A percentile compares a stretch with the other conserved stretches of the same genome.
Conservation (phyloP, 1,284 basidiomycete species). For the Fistulina hepatica region DNA sequence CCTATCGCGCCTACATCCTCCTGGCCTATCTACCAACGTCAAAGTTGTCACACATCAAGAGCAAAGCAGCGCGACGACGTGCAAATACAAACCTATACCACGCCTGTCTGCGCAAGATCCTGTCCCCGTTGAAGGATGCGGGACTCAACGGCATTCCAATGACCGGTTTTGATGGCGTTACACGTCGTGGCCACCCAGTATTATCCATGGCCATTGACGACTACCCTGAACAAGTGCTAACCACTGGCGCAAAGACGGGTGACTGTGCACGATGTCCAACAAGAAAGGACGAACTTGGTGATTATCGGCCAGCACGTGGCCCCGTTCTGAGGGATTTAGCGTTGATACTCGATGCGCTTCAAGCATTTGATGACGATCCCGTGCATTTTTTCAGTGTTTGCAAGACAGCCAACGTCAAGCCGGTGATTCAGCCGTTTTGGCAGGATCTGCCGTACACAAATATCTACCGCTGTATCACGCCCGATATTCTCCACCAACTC, state of each 20-base stretch:
- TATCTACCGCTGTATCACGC: slow-evolving; percentile 19
- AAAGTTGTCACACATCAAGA: slow-evolving; percentile 22
- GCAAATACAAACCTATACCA: slow-evolving; percentile 29
- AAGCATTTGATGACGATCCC: slow-evolving; percentile 9
- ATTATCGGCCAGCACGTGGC: no score
- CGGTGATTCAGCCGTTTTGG: slow-evolving; percentile 21
- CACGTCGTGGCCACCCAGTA: slow-evolving; percentile 17
- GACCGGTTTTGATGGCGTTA: slow-evolving; percentile 13
- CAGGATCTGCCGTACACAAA: slow-evolving; percentile 16
- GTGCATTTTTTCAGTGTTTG: slow-evolving; percentile 12
- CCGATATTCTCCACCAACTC: slow-evolving; percentile 23
- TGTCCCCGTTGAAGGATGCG: slow-evolving; percentile 16
- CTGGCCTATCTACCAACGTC: slow-evolving; percentile 30
- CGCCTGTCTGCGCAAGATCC: slow-evolving; percentile 21
- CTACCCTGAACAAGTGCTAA: slow-evolving; percentile 23
- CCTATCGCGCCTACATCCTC: slow-evolving; percentile 24
- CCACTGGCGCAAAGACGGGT: slow-evolving; percentile 14
- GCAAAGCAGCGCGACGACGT: slow-evolving; percentile 18
- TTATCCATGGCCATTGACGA: slow-evolving; percentile 19
- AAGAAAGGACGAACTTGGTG: slow-evolving; percentile 11
- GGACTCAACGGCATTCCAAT: slow-evolving; percentile 18
- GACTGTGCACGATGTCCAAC: slow-evolving; percentile 18
- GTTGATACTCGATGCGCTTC: slow-evolving; percentile 9
- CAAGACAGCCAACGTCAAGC: slow-evolving; percentile 13
- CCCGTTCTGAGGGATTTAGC: slow-evolving; percentile 7